phyloP scores from a whole-genome alignment of 352 stramenopile genomes.

The Pythium sukuiense region DNA sequence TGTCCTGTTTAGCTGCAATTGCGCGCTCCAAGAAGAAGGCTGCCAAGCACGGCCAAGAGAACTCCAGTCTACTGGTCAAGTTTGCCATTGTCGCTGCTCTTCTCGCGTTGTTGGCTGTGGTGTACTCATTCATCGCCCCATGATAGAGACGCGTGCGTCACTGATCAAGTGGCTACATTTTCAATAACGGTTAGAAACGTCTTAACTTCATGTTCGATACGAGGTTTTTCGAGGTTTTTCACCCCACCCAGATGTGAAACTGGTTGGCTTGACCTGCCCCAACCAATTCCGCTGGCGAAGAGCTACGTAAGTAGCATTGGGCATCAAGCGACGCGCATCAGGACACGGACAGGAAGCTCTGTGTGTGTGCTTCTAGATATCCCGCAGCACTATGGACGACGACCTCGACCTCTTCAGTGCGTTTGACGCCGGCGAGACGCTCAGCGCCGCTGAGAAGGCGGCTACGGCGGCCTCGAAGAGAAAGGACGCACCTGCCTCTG shows the following conservation, averaged over 20 bases:
- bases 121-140: slow-evolving; percentile 23
- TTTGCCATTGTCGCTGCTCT: not conserved
- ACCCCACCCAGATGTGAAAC: not conserved
- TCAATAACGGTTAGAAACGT: slow-evolving; percentile 9
- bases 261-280: slow-evolving; percentile 24
- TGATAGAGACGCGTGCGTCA: not conserved
- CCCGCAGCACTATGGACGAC: slow-evolving; percentile 54
- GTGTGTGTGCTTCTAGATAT: slow-evolving; percentile 1
- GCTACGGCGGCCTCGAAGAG: slow-evolving; percentile 37
- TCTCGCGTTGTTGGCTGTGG: slow-evolving; percentile 14
- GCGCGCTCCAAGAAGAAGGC: slow-evolving; percentile 71
- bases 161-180: slow-evolving; percentile 23
- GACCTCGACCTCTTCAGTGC: slow-evolving; percentile 94
- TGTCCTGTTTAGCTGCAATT: slow-evolving; percentile 47
- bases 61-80: slow-evolving; percentile 16
- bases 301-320: slow-evolving; percentile 6
- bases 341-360: slow-evolving; percentile 1
- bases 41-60: slow-evolving; percentile 35
- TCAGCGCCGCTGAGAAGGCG: slow-evolving; percentile 54
- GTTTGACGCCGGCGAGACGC: slow-evolving; percentile 87
- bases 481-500: slow-evolving; percentile 34
- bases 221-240: slow-evolving; percentile 31
- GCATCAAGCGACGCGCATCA: slow-evolving; percentile 19
- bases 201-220: not conserved
- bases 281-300: slow-evolving; percentile 24